Evolutionary conservation across 805 yeast species (phyloP).

Genomic region (Wickerhamiella occidentalis): DNA sequence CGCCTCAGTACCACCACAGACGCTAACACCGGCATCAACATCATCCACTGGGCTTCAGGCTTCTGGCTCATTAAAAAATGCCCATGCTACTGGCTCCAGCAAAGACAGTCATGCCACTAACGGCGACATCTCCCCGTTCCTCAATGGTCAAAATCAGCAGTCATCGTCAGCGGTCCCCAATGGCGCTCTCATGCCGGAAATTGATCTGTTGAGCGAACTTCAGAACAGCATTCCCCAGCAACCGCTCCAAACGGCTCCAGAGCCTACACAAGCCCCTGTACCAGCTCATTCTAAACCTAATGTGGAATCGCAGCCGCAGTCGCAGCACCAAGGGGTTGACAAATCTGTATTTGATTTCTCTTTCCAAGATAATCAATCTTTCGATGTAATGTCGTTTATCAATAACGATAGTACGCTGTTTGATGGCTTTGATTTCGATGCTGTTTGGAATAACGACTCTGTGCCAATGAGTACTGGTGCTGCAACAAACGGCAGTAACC

Average conservation of each 20-base stretch:
- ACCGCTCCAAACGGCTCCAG: not conserved
- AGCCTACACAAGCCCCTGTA: not conserved
- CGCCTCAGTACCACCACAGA: not conserved
- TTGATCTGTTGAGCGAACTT: not conserved
- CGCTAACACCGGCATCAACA: not conserved
- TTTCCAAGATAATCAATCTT: conserved; percentile 4
- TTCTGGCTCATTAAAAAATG: too few relatives aligned
- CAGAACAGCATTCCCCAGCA: too few relatives aligned
- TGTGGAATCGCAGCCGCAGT: too few relatives aligned
- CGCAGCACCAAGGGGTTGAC: not conserved
- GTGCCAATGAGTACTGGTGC: not conserved
- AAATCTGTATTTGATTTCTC: not conserved
- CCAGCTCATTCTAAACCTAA: not conserved
- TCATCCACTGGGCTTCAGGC: too few relatives aligned
- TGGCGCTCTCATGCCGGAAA: not conserved
- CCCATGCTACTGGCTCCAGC: too few relatives aligned
- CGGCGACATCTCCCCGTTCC: not conserved
- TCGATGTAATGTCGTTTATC: conserved; percentile 8
- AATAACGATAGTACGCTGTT: conserved; percentile 13
- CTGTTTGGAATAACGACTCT: conserved; percentile 7
- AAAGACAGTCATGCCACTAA: not conserved
- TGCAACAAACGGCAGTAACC: too few relatives aligned
- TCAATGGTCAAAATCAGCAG: not conserved
- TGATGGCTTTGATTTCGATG: conserved; percentile 12
- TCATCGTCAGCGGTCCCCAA: not conserved